phyloP scores from a whole-genome alignment of 768 basidiomycete genomes.

The Suillus tomentosus region DNA sequence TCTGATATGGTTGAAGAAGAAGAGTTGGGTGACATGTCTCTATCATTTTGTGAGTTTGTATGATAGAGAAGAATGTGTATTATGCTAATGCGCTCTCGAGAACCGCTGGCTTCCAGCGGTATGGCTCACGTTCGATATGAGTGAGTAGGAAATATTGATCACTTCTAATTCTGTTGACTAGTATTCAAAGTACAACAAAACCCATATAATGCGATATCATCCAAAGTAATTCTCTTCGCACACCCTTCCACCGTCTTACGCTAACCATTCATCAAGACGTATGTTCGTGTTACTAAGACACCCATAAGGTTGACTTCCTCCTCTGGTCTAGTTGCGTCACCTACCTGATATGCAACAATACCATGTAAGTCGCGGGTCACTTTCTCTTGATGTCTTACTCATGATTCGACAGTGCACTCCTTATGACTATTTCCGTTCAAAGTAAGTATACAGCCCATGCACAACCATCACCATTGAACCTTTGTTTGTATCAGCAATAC shows the following conservation, averaged over 20 bases:
- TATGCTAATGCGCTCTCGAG: not conserved
- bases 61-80: not conserved
- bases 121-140: constrained; percentile 12
- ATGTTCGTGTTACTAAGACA: not conserved
- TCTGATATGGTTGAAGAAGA: constrained; percentile 15
- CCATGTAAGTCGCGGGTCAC: constrained; percentile 6
- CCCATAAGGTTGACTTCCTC: not conserved
- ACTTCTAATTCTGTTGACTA: not conserved
- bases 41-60: constrained; percentile 15
- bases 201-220: constrained; percentile 2
- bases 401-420: constrained; percentile 12
- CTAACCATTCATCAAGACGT: constrained; percentile 2
- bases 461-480: not conserved
- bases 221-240: constrained; percentile 2
- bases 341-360: constrained; percentile 12
- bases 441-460: not conserved
- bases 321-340: constrained; percentile 10
- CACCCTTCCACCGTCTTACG: not conserved
- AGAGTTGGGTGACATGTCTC: constrained; percentile 16
- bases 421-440: constrained; percentile 19
- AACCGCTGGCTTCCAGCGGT: constrained; percentile 13
- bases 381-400: not conserved
- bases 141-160: constrained; percentile 7
- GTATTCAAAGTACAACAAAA: constrained; percentile 6
- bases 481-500: constrained; percentile 4